Percentiles rank a stretch among this genome's conserved stretches.
These are phyloP conservation scores for Moesziomyces antarcticus DNA, from an alignment of 1,284 basidiomycete species.

Conservation along the genomic window DNA sequence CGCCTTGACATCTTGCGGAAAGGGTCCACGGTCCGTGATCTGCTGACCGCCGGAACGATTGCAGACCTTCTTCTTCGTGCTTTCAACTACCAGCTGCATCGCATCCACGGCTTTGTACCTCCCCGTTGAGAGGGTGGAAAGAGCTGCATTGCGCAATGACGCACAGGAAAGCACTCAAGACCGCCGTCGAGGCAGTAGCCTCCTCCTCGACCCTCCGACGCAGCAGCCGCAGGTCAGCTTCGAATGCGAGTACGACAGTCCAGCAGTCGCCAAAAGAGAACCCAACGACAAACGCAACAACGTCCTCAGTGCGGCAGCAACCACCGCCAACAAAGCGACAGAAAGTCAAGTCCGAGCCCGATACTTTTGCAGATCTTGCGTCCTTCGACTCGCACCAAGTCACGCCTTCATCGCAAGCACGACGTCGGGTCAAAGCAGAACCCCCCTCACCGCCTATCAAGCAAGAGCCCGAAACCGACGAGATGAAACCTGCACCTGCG, in stretches of 20 bases:
- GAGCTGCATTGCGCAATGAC: background rate
- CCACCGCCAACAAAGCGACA: background rate
- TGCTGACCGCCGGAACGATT: too few species aligned
- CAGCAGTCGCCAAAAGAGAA: background rate
- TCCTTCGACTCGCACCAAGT: too few species aligned
- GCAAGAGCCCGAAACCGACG: background rate
- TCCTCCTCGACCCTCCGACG: background rate
- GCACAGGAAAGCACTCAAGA: background rate
- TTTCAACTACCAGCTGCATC: too few species aligned
- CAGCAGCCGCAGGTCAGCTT: background rate
- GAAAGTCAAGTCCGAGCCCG: conserved; percentile 4
- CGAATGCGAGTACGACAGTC: background rate
- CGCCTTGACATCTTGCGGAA: too few species aligned
- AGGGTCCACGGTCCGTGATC: too few species aligned
- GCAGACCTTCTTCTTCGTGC: too few species aligned
- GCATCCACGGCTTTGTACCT: too few species aligned
- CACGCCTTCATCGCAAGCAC: background rate
- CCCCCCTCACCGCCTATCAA: background rate
- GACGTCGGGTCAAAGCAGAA: background rate
- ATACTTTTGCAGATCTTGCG: too few species aligned
- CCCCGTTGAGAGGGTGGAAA: too few species aligned
- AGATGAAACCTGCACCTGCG: conserved; percentile 1
- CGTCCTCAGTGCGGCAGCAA: background rate
- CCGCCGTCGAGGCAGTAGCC: background rate
- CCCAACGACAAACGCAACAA: background rate